Percentiles rank a stretch among this genome's conserved stretches.
phyloP scores from a whole-genome alignment of 257 asterid species.

The Buddleja alternifolia region DNA sequence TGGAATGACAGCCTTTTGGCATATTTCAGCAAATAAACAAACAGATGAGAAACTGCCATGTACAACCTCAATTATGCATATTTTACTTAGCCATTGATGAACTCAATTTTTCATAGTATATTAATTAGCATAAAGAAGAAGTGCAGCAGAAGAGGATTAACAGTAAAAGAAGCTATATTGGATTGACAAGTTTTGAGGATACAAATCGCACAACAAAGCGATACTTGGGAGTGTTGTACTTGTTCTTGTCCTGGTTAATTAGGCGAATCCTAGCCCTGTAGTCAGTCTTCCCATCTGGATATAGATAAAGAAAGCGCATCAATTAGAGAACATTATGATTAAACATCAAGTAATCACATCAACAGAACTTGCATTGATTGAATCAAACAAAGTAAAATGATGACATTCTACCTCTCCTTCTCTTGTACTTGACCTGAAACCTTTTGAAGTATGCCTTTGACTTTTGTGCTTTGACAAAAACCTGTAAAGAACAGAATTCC shows the following conservation, averaged over 20 bases:
- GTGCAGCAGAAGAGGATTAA: too few relatives aligned
- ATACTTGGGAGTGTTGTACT: conserved; percentile 76
- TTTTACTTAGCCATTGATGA: too few relatives aligned
- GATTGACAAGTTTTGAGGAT: conserved; percentile 43
- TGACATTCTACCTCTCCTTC: conserved; percentile 65
- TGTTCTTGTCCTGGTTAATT: conserved; percentile 75
- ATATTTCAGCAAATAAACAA: neutral
- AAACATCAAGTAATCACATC: neutral
- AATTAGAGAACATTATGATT: neutral
- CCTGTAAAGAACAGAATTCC: conserved; percentile 38
- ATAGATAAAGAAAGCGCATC: neutral
- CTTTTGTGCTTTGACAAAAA: conserved; percentile 70
- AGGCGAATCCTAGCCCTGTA: conserved; percentile 74
- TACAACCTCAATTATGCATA: neutral
- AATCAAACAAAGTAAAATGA: neutral
- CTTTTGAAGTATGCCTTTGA: conserved; percentile 72
- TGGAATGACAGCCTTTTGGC: neutral
- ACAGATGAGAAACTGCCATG: neutral
- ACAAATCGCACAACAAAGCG: conserved; percentile 73
- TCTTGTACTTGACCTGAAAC: conserved; percentile 75
- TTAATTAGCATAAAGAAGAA: neutral
- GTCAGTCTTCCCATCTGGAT: conserved; percentile 73
- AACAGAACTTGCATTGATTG: neutral
- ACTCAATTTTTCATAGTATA: too few relatives aligned
- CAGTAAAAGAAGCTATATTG: neutral